Evolutionary conservation across 1,284 basidiomycete genomes (phyloP), one percentile per base, ranked within the genome.

Genomic region (Puccinia triticina): DNA sequence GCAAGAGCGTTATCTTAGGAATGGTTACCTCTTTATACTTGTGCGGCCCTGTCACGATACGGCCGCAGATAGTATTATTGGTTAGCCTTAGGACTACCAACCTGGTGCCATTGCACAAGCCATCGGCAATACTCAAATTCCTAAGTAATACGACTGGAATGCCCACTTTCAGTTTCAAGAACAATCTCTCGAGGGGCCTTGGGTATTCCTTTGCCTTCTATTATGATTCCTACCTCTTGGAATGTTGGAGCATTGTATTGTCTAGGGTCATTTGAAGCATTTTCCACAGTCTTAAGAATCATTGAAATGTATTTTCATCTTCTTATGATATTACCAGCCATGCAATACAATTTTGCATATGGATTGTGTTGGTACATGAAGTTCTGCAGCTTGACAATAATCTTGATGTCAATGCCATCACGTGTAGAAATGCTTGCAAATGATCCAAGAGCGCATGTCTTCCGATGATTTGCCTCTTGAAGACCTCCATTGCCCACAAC

Each of bases 61-160:
- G 53, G 4, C 53, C 53, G 4, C 18, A 12, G 5, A 55, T 55
- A 21, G 53, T 21, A 8, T 21, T 55, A 21, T 8, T 7, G 16
- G n/a, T 59, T 5, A 59, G 23, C 5, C 26, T 16, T 37, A 1
- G 12, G 16, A 64, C 21, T 2, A 64, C 14, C 18, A 76, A 23
- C n/a, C 75, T 37, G 7, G 72, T 74, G 7, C 72, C 72, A 50
- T 64, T 77, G 46, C 59, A 64, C 43, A 77, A 21, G 4, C 74
- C 74, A 26, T 61, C 3, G 1, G 21, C 2, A 3, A 77, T 26
- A 66, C 37, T 66, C 1, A 77, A 26, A 43, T 77, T 77, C 12
- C 55, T 2, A 2, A 66, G 23, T n/a, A 77, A 46, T 7, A 64
- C 37, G 0, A 66, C 32, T 26, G 75, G 59, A 21, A 34, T 4